phyloP scores from a whole-genome alignment of 805 yeast species.

The Ascoidea rubescens region DNA sequence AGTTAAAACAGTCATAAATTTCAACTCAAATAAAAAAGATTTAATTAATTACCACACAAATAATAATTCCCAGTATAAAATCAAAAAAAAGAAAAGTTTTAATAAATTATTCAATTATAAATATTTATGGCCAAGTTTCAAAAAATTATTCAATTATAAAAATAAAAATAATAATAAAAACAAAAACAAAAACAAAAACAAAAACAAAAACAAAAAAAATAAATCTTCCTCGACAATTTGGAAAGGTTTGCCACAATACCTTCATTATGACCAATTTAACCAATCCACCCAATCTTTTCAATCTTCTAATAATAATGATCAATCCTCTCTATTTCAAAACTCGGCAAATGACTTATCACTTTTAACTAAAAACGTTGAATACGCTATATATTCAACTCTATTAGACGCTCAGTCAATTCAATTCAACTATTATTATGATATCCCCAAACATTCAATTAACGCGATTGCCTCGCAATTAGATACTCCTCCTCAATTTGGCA shows the following conservation, averaged over 20 bases:
- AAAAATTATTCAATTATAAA: conserved; percentile 7
- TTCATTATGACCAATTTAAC: too few species aligned
- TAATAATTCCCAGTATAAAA: conserved; percentile 14
- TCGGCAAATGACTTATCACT: conserved; percentile 18
- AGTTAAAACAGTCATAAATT: conserved; percentile 3
- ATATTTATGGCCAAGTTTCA: conserved; percentile 9
- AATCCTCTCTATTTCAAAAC: conserved; percentile 18
- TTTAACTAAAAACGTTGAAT: conserved; percentile 33
- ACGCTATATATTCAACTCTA: conserved; percentile 66
- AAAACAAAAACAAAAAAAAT: conserved; percentile 9
- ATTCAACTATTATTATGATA: conserved; percentile 55
- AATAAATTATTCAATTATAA: conserved; percentile 9
- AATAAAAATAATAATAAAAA: conserved; percentile 5
- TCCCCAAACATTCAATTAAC: conserved; percentile 40
- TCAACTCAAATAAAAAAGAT: conserved; percentile 1
- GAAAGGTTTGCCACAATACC: conserved; percentile 68
- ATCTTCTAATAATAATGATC: conserved; percentile 14
- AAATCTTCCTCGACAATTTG: conserved; percentile 24
- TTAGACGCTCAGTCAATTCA: conserved; percentile 43
- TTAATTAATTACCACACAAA: conserved; percentile 3
- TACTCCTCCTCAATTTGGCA: conserved; percentile 26
- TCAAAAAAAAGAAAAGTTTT: conserved; percentile 9
- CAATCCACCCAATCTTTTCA: neutral
- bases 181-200: conserved; percentile 13
- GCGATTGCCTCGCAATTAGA: conserved; percentile 19